Base-by-base conservation (phyloP, 2,329 filamentous ascomycete genomes). In the Didymella pomorum region DNA sequence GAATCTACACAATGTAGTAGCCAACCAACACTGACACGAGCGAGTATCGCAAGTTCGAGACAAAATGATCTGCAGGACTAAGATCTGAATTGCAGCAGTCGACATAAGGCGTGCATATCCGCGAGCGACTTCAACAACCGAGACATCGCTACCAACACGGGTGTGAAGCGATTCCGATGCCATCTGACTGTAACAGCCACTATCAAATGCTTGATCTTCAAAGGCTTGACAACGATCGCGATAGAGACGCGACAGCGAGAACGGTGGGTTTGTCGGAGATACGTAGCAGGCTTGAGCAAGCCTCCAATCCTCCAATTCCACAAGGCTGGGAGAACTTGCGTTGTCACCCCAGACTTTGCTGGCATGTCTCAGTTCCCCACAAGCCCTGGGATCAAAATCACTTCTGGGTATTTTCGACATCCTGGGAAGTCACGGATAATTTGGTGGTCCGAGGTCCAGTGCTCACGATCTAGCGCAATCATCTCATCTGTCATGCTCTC, bases 301-400 rank as follows among this genome's bases (percentile, higher is more conserved):
- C 31, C 35, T 50, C 31, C 10, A 35, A 45, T n/a, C 35, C 29
- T 35, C 26, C 47, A 44, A 8, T 28, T 12, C 33, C 28, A 46
- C 29, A 23, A 23, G 23, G 35, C n/a, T 45, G 35, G 39, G 16
- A 28, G 25, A 21, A 45, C 29, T 39, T 52, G 47, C 44, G 39
- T 43, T 35, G 35, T 55, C 35, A 44, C 44, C 42, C 42, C 52
- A 56, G 58, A 51, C 23, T 52, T 52, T 42, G 59, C 56, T 61
- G 62, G 60, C 57, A 62, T 59, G 62, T 68, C 62, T 64, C 60
- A 63, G 37, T 47, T 43, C 10, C 29, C 23, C 23, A 42, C 25
- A 18, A n/a, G 16, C 16, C 16, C 18, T 23, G 14, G 5, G 12
- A 48, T n/a, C 28, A 39, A 44, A 25, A 41, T 25, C 14, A 20